A percentile compares a stretch with the other conserved stretches of the same genome.
phyloP scores from a whole-genome alignment of 2,329 filamentous ascomycete genomes.

The Aspergillus neotritici region DNA sequence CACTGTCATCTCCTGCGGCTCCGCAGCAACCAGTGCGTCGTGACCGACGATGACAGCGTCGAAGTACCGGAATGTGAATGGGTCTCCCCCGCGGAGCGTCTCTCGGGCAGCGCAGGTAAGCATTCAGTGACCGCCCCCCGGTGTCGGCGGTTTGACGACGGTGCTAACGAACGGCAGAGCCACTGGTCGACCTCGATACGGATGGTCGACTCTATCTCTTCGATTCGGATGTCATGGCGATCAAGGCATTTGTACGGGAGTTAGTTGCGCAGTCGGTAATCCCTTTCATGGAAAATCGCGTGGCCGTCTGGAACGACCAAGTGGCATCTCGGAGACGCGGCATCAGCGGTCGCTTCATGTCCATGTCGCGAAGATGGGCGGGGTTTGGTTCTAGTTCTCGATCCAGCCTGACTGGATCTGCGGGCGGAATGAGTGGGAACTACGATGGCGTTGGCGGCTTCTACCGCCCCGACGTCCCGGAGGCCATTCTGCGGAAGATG shows the following conservation, averaged over 20 bases:
- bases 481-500: conserved; percentile 87
- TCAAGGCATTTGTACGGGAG: conserved; percentile 84
- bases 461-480: conserved; percentile 75
- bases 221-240: conserved; percentile 83
- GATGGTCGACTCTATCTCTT: conserved; percentile 70
- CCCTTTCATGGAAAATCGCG: conserved; percentile 89
- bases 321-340: conserved; percentile 85
- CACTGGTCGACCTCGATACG: conserved; percentile 57
- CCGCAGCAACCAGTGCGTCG: conserved; percentile 74
- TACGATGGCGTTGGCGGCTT: conserved; percentile 75
- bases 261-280: conserved; percentile 93
- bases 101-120: conserved; percentile 59
- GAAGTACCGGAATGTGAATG: conserved; percentile 77
- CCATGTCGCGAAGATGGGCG: conserved; percentile 82
- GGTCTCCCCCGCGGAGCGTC: conserved; percentile 80
- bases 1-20: conserved; percentile 89
- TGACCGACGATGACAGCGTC: conserved; percentile 87
- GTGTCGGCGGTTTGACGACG: background rate
- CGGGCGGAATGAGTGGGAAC: conserved; percentile 48
- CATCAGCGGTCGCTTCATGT: conserved; percentile 88
- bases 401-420: conserved; percentile 47
- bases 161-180: conserved; percentile 22
- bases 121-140: background rate
- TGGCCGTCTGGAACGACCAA: conserved; percentile 94
- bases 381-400: conserved; percentile 68